Evolutionary conservation across 116 monocot species (phyloP).

Genomic region (Cymodocea nodosa): DNA sequence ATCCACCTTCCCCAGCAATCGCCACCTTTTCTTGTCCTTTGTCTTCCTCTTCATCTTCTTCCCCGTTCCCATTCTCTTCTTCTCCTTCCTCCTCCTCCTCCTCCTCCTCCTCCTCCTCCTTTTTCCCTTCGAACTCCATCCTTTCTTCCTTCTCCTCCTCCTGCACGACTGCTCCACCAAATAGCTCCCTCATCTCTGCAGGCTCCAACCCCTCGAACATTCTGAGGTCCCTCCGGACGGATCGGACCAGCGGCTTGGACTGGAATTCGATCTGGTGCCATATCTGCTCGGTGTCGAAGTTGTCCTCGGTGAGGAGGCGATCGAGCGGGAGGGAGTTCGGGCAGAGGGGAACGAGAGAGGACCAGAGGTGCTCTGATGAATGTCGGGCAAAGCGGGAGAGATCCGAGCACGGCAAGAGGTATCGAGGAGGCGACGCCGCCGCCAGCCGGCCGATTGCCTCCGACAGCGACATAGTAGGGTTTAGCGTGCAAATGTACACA

Average conservation of each 20-base stretch:
- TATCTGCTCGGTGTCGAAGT: conserved; percentile 85
- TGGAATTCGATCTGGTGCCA: conserved; percentile 83
- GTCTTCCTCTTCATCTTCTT: neutral
- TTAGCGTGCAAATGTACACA: no score
- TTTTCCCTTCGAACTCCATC: conserved; percentile 3
- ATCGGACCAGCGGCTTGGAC: conserved; percentile 28
- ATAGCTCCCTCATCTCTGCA: neutral
- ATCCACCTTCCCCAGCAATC: conserved; percentile 4
- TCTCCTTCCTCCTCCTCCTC: conserved; percentile 12
- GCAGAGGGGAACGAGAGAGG: conserved; percentile 37
- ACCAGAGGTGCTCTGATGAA: conserved; percentile 40
- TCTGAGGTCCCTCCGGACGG: conserved; percentile 27
- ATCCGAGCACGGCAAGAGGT: conserved; percentile 46
- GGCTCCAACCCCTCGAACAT: conserved; percentile 24
- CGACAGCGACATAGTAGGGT: no score
- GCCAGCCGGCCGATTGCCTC: conserved; percentile 3
- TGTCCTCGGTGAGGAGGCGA: conserved; percentile 36
- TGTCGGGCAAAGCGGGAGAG: conserved; percentile 37
- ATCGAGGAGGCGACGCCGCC: conserved; percentile 23
- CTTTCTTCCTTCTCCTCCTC: neutral
- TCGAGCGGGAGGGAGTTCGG: conserved; percentile 41
- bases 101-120: conserved; percentile 12
- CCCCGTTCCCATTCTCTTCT: conserved; percentile 10
- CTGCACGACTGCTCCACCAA: neutral
- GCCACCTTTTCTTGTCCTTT: conserved; percentile 15